Evolutionary conservation across 2,329 filamentous ascomycete species (phyloP).

Genomic region (Harringtonia lauricola): DNA sequence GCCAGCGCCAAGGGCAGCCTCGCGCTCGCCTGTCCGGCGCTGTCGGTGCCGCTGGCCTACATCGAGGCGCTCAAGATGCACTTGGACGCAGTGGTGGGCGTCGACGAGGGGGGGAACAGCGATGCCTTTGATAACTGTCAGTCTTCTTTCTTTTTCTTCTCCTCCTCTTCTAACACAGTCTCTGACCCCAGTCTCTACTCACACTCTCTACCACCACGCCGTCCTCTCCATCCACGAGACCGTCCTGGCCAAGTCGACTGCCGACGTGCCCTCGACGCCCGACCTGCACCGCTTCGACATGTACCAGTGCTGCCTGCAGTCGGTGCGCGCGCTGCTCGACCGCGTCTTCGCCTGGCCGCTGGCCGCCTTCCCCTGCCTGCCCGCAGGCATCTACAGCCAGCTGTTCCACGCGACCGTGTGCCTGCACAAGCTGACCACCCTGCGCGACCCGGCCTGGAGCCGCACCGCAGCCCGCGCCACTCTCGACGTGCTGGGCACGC

Average conservation of each 20-base stretch:
- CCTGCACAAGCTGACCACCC: slow-evolving; percentile 7
- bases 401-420: slow-evolving; percentile 6
- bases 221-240: slow-evolving; percentile 9
- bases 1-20: background rate
- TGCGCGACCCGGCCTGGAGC: slow-evolving; percentile 26
- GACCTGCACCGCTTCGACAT: slow-evolving; percentile 5
- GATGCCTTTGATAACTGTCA: no score
- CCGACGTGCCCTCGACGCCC: background rate
- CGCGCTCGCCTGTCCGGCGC: no score
- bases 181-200: slow-evolving; percentile 2
- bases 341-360: slow-evolving; percentile 6
- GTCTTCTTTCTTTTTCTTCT: background rate
- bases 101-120: no score
- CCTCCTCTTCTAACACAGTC: no score
- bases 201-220: slow-evolving; percentile 6
- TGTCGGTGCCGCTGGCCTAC: background rate
- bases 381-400: slow-evolving; percentile 3
- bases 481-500: slow-evolving; percentile 20
- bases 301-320: slow-evolving; percentile 8
- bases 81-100: no score
- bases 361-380: slow-evolving; percentile 1
- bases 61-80: no score
- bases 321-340: slow-evolving; percentile 9
- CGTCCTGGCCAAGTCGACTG: background rate
- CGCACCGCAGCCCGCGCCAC: slow-evolving; percentile 16